Conservation (phyloP, 805 yeast genomes). For the Hanseniaspora jakobsenii region DNA sequence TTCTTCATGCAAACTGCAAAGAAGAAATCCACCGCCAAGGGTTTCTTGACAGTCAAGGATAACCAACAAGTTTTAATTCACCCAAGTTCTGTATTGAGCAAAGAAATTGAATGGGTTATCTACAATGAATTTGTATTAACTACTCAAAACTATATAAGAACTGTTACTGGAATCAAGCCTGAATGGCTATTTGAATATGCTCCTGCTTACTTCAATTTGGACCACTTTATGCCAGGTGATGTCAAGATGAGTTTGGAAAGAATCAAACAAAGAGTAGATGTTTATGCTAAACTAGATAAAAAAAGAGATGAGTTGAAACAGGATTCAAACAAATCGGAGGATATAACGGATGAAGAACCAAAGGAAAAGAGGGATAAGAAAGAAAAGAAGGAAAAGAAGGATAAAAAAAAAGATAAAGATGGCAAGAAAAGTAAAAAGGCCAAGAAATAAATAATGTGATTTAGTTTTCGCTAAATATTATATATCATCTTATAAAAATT, state of each 20-base stretch:
- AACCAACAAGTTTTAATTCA: conserved; percentile 91
- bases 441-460: conserved; percentile 8
- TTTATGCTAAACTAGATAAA: conserved; percentile 29
- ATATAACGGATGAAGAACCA: neutral
- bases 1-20: conserved; percentile 98
- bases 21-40: conserved; percentile 66
- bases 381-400: conserved; percentile 6
- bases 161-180: conserved; percentile 80
- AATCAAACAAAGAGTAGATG: conserved; percentile 40
- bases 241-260: conserved; percentile 57
- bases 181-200: conserved; percentile 81
- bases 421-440: conserved; percentile 6
- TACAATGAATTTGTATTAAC: conserved; percentile 94
- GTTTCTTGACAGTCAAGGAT: conserved; percentile 86
- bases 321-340: conserved; percentile 7
- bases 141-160: conserved; percentile 83
- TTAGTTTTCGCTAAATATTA: no score
- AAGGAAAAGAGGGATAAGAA: conserved; percentile 10
- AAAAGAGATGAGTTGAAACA: conserved; percentile 20
- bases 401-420: conserved; percentile 9
- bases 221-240: conserved; percentile 58
- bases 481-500: neutral
- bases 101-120: conserved; percentile 83
- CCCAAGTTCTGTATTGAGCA: conserved; percentile 84
- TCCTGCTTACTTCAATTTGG: conserved; percentile 54